Evolutionary conservation across 2,329 filamentous ascomycete genomes (phyloP), one percentile per base, ranked within the genome.

Genomic region (Colletotrichum magnum): DNA sequence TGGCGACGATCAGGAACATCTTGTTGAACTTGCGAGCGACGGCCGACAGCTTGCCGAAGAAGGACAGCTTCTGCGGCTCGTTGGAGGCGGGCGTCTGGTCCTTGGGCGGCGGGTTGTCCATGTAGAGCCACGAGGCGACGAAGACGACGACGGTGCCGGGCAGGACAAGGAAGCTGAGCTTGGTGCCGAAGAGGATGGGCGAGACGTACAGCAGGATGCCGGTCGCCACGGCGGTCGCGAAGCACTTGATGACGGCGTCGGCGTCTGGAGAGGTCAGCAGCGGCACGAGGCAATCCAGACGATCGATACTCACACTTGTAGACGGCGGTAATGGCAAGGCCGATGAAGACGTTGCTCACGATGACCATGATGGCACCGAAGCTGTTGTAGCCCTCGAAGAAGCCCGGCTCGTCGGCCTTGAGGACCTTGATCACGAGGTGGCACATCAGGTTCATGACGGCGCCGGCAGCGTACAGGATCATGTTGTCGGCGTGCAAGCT

Each of bases 401-500:
- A 74, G 24, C 73, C 71, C 5, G 76, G 77, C 63, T 79, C 77
- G 41, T 75, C 75, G 4, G 71, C 64, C 54, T 76, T 77, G 62
- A 77, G 54, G 2, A 68, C 45, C 18, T 54, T 62, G 15, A 74
- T 60, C 50, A 73, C 57, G 39, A 79, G 10, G 50, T 79, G 78
- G 50, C 77, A 74, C 6, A 77, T 45, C 12, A 78, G 36, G 60
- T 80, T 80, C 66, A 75, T 73, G 32, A 59, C 51, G 2, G 73
- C 71, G 24, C 78, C 78, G 16, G 74, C 72, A 7, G 73, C 76
- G 69, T 79, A 79, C 2, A 79, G 72, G 2, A 75, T 73, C 70
- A 77, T 78, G 59, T 79, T 79, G 62, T 76, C 74, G 13, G 75
- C 77, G 65, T 80, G 77, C 32, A 79, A 63, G 28, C 77, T 79